Conservation (phyloP, 495 filamentous ascomycete genomes). For the Thermothielavioides terrestris region DNA sequence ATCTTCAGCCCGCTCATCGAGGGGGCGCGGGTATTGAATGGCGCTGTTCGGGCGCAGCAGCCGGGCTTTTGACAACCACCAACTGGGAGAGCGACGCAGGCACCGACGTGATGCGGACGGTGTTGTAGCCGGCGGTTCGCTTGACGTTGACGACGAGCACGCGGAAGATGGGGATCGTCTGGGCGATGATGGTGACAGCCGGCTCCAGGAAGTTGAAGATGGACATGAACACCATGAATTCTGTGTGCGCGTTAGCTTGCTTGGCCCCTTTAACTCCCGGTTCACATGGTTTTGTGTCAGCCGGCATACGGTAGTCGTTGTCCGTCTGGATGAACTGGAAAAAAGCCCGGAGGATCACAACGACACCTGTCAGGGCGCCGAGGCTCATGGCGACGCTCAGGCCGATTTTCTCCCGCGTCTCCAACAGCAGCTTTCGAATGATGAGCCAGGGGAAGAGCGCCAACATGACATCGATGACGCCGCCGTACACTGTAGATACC, state of each 20-base stretch:
- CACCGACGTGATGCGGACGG: conserved; percentile 4
- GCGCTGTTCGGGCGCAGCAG: too few species aligned
- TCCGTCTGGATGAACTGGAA: conserved; percentile 6
- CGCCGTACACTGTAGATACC: conserved; percentile 9
- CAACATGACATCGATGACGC: conserved; percentile 27
- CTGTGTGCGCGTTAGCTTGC: conserved; percentile 1
- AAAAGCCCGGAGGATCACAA: conserved; percentile 17
- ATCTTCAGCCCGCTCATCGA: too few species aligned
- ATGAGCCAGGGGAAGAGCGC: conserved; percentile 28
- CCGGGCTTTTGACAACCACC: too few species aligned
- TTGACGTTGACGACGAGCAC: conserved; percentile 14
- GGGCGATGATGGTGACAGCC: conserved; percentile 15
- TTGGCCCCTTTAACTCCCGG: too few species aligned
- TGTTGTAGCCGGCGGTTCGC: not conserved
- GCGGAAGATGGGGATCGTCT: conserved; percentile 19
- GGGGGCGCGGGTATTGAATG: too few species aligned
- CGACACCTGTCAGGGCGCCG: conserved; percentile 16
- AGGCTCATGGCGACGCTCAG: conserved; percentile 29
- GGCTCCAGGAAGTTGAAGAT: conserved; percentile 22
- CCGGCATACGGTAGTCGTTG: conserved; percentile 13
- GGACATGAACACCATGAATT: conserved; percentile 17
- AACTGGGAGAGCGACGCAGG: too few species aligned
- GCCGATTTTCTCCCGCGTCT: conserved; percentile 27
- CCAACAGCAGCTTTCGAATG: conserved; percentile 25
- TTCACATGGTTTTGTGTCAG: too few species aligned